Evolutionary conservation across 305 asterid genomes (phyloP), one percentile per base, ranked within the genome.

Genomic region (Caryopteris hybrid): DNA sequence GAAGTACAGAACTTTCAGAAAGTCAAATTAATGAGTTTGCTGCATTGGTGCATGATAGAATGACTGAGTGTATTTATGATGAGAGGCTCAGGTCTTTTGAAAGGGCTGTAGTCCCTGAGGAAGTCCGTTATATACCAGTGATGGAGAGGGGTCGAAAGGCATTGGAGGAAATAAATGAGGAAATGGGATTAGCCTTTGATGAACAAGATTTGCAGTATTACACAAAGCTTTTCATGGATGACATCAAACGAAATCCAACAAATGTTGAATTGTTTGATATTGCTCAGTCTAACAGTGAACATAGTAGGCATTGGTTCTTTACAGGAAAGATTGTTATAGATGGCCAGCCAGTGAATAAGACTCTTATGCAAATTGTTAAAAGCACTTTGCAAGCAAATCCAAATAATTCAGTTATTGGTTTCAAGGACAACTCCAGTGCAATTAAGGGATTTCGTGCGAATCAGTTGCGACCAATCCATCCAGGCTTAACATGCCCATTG

Each of bases 201-300:
- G 99, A 91, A 66, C 97, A 91, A 64, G 97, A 94, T 83, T 71
- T 94, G 71, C 86, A 87, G 74, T 94, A 91, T 56, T 91, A 94
- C 80, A 91, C 96, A 18, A 84, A 79, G 78, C 97, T 94, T 45
- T 94, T 94, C 76, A 77, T 75, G 83, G 93, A 91, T 6, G 96
- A 91, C 68, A 83, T 89, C 58, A 81, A 86, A 77, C 81, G 97
- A 61, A 72, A 94, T 74, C 99, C 97, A 0, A 88, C 97, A 4
- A 90, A 90, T 53, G 99, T 93, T 14, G 99, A 90, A 79, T 65
- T 93, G 5, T 93, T 93, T 57, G 99, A 93, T 76, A 90, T 93
- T 71, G 97, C 99, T 4, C 99, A 93, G 86, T 93, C 99, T 8
- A 94, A 94, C 76, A 94, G 99, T 47, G 99, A 94, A 60, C 99